A percentile compares a stretch with the other conserved stretches of the same genome.
Conservation (phyloP, 1,284 basidiomycete species). For the Melampsora americana region DNA sequence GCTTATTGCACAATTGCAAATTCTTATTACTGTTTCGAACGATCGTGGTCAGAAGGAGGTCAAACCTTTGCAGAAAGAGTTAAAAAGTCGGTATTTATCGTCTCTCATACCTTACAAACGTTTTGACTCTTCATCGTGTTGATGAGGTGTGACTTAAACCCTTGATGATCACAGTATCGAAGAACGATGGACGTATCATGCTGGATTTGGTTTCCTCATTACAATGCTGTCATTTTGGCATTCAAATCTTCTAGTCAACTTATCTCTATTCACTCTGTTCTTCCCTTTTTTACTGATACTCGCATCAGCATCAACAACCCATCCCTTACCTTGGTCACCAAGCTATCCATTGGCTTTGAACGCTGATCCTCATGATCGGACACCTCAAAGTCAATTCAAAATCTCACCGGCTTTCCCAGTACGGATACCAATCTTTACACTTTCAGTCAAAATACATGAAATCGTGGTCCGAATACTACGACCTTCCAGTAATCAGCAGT, state of each 20-base stretch:
- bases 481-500: background rate
- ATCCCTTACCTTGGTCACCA: conserved; percentile 1
- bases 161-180: background rate
- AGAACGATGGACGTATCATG: conserved; percentile 3
- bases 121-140: too few species aligned
- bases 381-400: background rate
- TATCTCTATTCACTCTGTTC: background rate
- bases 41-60: background rate
- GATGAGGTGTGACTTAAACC: too few species aligned
- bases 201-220: background rate
- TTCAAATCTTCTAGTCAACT: background rate
- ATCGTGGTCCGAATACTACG: background rate
- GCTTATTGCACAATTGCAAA: conserved; percentile 4
- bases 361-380: background rate
- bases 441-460: background rate
- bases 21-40: background rate
- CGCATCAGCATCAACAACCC: background rate
- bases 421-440: background rate
- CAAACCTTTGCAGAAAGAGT: background rate
- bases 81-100: background rate
- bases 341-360: background rate
- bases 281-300: conserved; percentile 1
- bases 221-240: conserved; percentile 6
- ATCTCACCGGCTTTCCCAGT: conserved; percentile 7
- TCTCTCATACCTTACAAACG: too few species aligned